These are phyloP conservation scores for Curvularia eragrostidis DNA, from an alignment of 2,329 filamentous ascomycete genomes.

Conservation along the genomic window DNA sequence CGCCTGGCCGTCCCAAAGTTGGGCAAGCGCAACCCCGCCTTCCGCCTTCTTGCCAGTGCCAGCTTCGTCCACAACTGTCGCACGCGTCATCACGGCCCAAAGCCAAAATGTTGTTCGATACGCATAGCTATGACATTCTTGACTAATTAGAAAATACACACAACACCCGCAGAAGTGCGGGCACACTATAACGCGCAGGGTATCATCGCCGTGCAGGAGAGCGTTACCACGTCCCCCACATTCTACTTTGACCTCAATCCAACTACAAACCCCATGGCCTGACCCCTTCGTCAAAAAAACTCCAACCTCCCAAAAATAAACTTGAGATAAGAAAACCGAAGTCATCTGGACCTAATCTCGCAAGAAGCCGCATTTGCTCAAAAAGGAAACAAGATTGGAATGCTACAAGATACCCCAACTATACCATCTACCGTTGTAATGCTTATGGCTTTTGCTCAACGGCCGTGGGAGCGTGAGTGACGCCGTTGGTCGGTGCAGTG, in stretches of 20 bases:
- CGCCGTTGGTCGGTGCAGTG: slow-evolving; percentile 43
- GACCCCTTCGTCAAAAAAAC: neutral
- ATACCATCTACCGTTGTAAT: neutral
- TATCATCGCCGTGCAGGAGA: slow-evolving; percentile 19
- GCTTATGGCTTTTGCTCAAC: slow-evolving; percentile 46
- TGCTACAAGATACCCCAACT: neutral
- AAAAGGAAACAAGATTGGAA: neutral
- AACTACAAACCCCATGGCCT: slow-evolving; percentile 8
- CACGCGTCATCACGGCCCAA: neutral
- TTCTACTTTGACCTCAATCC: slow-evolving; percentile 10
- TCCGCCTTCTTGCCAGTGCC: neutral
- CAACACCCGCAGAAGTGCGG: slow-evolving; percentile 12
- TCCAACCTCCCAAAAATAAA: slow-evolving; percentile 5
- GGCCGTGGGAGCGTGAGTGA: slow-evolving; percentile 43
- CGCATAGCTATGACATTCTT: slow-evolving; percentile 17
- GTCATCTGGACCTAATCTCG: neutral
- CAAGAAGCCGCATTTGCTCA: neutral
- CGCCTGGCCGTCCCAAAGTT: slow-evolving; percentile 13
- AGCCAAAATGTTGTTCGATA: neutral
- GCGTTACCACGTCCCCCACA: slow-evolving; percentile 12
- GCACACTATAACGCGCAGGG: slow-evolving; percentile 15
- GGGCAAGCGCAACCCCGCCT: slow-evolving; percentile 12
- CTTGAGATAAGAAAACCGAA: slow-evolving; percentile 1
- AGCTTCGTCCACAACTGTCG: neutral
- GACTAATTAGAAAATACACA: slow-evolving; percentile 13